phyloP scores from a whole-genome alignment of 257 asterid species.

The Solanum peruvianum region DNA sequence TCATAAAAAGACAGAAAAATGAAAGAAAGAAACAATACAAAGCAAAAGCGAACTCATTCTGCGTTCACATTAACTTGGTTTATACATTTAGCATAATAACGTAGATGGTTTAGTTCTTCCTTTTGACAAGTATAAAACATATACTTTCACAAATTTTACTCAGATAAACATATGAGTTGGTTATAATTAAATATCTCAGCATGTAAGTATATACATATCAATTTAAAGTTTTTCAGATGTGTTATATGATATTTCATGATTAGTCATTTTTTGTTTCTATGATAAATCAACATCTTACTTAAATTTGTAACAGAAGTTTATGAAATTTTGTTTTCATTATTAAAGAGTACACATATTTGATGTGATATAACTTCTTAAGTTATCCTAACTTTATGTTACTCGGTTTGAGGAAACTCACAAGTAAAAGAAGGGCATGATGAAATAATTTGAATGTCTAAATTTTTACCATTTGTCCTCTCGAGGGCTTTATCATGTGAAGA shows the following conservation, averaged over 20 bases:
- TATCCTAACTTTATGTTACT: not conserved
- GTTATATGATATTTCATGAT: not conserved
- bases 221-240: not conserved
- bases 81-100: not conserved
- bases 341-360: not conserved
- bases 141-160: not conserved
- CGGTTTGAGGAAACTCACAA: not conserved
- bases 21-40: not conserved
- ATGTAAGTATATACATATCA: not conserved
- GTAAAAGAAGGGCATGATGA: not conserved
- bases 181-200: not conserved
- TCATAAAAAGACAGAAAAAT: not conserved
- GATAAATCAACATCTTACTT: not conserved
- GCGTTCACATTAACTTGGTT: not conserved
- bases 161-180: not conserved
- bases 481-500: slow-evolving; percentile 90
- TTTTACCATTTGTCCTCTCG: slow-evolving; percentile 86
- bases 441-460: not conserved
- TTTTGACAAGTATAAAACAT: not conserved
- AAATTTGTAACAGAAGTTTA: not conserved
- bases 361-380: not conserved
- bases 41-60: not conserved
- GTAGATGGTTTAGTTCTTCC: not conserved
- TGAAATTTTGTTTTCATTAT: not conserved
- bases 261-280: not conserved